A percentile compares a stretch with the other conserved stretches of the same genome.
Conservation (phyloP, 768 basidiomycete species). For the Termitomyces titanicus region DNA sequence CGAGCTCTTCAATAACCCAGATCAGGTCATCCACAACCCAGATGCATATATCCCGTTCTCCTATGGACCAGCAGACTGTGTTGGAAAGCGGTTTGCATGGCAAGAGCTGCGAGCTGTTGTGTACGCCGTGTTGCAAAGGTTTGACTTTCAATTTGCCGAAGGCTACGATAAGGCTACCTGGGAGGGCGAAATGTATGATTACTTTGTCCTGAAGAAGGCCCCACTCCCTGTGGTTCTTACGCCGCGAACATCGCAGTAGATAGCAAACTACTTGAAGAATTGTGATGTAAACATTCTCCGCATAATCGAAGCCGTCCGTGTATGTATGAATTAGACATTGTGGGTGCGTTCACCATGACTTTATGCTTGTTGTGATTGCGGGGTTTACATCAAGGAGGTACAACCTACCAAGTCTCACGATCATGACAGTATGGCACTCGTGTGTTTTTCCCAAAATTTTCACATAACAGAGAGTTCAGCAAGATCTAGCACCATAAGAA, state of each 20-base stretch:
- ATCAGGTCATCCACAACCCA: slow-evolving; percentile 19
- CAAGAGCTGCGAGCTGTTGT: slow-evolving; percentile 31
- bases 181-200: slow-evolving; percentile 26
- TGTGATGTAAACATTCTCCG: too few species aligned
- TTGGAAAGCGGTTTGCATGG: slow-evolving; percentile 35
- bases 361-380: background rate
- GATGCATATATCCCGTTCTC: slow-evolving; percentile 36
- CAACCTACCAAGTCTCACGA: too few species aligned
- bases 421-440: too few species aligned
- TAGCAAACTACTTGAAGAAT: background rate
- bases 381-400: too few species aligned
- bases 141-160: slow-evolving; percentile 26
- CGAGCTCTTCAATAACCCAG: slow-evolving; percentile 12
- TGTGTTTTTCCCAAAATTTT: too few species aligned
- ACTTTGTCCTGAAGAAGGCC: slow-evolving; percentile 31
- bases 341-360: background rate
- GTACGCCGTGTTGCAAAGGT: slow-evolving; percentile 24
- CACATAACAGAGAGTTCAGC: too few species aligned
- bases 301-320: too few species aligned
- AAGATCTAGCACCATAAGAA: too few species aligned
- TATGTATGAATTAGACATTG: background rate
- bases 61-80: slow-evolving; percentile 48
- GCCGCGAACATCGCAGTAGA: background rate
- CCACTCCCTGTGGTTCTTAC: slow-evolving; percentile 20
- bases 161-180: slow-evolving; percentile 23